These are phyloP conservation scores for Graphiopsis chlorocephala DNA, from an alignment of 2,329 filamentous ascomycete species.

Conservation along the genomic window DNA sequence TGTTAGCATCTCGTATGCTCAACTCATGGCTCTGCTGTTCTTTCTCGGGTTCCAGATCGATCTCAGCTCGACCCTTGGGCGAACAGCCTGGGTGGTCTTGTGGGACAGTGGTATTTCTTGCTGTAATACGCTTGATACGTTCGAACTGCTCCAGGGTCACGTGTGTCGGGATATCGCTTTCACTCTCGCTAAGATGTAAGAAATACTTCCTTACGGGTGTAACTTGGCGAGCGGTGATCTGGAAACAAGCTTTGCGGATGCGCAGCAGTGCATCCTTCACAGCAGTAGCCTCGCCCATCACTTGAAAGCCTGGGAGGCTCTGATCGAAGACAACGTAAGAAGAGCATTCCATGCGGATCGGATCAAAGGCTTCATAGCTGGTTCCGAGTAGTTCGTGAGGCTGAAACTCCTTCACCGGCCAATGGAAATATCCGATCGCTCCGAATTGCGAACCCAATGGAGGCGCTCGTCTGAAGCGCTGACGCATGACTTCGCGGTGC, in stretches of 20 bases:
- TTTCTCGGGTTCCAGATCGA: neutral
- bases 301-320: slow-evolving; percentile 28
- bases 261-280: slow-evolving; percentile 34
- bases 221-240: slow-evolving; percentile 35
- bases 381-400: slow-evolving; percentile 41
- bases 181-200: slow-evolving; percentile 23
- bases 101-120: neutral
- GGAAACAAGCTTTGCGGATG: slow-evolving; percentile 38
- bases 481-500: slow-evolving; percentile 24
- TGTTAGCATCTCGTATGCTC: neutral
- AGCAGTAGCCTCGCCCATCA: slow-evolving; percentile 29
- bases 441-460: slow-evolving; percentile 23
- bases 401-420: slow-evolving; percentile 44
- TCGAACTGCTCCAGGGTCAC: neutral
- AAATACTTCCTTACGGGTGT: slow-evolving; percentile 28
- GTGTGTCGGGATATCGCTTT: neutral
- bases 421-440: slow-evolving; percentile 41
- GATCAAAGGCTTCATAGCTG: slow-evolving; percentile 45
- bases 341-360: slow-evolving; percentile 39
- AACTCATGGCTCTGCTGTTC: neutral
- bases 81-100: neutral
- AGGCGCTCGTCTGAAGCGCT: slow-evolving; percentile 28
- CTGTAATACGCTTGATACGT: neutral
- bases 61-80: neutral
- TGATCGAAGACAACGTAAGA: slow-evolving; percentile 43